Conservation (phyloP, 495 filamentous ascomycete species). For the Schizothecium vesticola region DNA sequence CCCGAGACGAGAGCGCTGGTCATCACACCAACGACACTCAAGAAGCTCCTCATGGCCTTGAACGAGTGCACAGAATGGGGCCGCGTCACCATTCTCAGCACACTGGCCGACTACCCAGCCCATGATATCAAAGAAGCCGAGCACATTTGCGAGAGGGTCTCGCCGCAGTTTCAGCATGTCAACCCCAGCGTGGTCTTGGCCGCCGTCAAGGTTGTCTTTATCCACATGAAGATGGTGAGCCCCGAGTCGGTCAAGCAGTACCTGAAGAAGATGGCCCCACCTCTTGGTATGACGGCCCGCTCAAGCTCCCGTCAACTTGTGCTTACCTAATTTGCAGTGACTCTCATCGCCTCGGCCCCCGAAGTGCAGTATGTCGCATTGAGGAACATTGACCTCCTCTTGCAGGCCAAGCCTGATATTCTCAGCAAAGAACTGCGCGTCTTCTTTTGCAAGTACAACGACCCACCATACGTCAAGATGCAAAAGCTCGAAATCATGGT, state of each 20-base stretch:
- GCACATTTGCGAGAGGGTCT: conserved; percentile 94
- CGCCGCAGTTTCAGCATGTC: conserved; percentile 97
- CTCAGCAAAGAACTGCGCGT: conserved; percentile 95
- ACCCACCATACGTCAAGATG: conserved; percentile 94
- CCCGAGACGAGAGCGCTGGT: conserved; percentile 84
- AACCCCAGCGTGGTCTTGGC: conserved; percentile 95
- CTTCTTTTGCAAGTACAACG: conserved; percentile 99
- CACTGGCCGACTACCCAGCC: conserved; percentile 81
- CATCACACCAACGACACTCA: conserved; percentile 37
- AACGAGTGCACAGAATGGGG: conserved; percentile 99
- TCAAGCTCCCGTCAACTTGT: neutral
- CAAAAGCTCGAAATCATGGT: conserved; percentile 99
- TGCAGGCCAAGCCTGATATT: conserved; percentile 94
- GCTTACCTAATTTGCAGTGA: conserved; percentile 55
- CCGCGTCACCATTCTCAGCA: conserved; percentile 87
- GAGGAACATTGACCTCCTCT: conserved; percentile 88
- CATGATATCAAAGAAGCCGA: conserved; percentile 90
- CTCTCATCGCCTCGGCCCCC: conserved; percentile 87
- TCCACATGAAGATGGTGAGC: conserved; percentile 85
- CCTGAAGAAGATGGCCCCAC: conserved; percentile 96
- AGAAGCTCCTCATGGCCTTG: conserved; percentile 61
- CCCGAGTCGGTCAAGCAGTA: conserved; percentile 75
- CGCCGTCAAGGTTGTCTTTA: conserved; percentile 94
- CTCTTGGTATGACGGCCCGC: conserved; percentile 58
- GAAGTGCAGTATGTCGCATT: conserved; percentile 98